A percentile compares a stretch with the other conserved stretches of the same genome.
These are phyloP conservation scores for Stereum hirsutum DNA, from an alignment of 1,284 basidiomycete species.

Conservation along the genomic window DNA sequence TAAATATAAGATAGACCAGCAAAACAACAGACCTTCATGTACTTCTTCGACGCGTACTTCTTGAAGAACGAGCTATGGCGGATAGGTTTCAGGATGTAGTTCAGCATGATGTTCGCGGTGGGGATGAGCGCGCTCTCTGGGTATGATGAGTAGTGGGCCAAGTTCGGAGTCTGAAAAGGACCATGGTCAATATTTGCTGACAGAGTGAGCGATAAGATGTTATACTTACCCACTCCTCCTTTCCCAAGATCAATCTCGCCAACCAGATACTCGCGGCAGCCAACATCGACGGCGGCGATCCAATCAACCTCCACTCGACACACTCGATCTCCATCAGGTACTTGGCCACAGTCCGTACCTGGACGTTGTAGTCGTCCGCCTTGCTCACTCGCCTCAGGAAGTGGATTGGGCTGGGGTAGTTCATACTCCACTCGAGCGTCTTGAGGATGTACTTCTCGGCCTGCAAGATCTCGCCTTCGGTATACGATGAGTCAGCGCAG, in stretches of 20 bases:
- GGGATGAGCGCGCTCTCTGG: constrained; percentile 78
- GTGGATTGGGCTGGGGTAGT: constrained; percentile 91
- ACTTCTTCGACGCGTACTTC: constrained; percentile 82
- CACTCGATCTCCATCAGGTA: constrained; percentile 89
- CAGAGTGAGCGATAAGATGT: neutral
- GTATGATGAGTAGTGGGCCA: constrained; percentile 91
- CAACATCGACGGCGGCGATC: constrained; percentile 75
- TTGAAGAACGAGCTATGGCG: constrained; percentile 72
- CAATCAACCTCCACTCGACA: constrained; percentile 81
- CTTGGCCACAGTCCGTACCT: constrained; percentile 87
- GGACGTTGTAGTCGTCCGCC: constrained; percentile 92
- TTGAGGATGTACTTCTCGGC: constrained; percentile 93
- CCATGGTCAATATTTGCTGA: constrained; percentile 8
- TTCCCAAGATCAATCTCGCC: constrained; percentile 77
- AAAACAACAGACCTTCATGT: constrained; percentile 57
- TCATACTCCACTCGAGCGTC: constrained; percentile 87
- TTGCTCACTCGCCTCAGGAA: constrained; percentile 91
- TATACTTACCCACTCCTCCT: constrained; percentile 82
- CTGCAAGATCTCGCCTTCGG: constrained; percentile 81
- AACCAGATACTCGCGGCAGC: constrained; percentile 91
- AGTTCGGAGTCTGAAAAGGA: constrained; percentile 60
- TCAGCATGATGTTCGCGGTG: constrained; percentile 89
- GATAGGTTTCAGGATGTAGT: constrained; percentile 77
- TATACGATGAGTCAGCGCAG: constrained; percentile 86
- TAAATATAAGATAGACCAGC: neutral